Evolutionary conservation across 371 early-diverging fungal species (phyloP), one percentile per base, ranked within the genome.

Genomic region (Circinella minor): DNA sequence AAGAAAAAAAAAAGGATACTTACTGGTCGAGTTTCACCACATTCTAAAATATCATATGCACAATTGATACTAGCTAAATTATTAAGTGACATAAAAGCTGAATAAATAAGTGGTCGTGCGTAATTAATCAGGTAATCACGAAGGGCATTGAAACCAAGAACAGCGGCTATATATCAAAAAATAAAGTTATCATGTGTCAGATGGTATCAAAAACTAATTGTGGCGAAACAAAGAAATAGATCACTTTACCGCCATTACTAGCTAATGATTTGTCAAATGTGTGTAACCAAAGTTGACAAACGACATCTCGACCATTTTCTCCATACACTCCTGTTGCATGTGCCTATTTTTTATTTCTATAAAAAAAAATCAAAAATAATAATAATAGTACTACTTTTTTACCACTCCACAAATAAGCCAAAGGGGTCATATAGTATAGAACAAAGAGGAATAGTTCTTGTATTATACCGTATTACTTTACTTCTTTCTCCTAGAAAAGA

Each of bases 201-300:
- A 34, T 51, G 14, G 17, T 9, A 11, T 48, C 57, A 36, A n/a
- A 4, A 38, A 54, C 59, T 55, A 6, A 43, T 6, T 11, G 11
- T 51, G 51, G 8, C 51, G 8, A 13, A n/a, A 3, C 15, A 51
- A 51, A n/a, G 6, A 7, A 51, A 51, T 51, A 15, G 15, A 51
- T 15, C 3, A 57, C 34, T 55, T 72, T 82, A 92, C 92, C 93
- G 77, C 95, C 95, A 75, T 93, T 92, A 62, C 89, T 86, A 4
- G 92, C 94, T 57, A 94, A 80, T 1, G 91, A 92, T 71, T 95
- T 95, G 63, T 94, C 93, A 81, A 94, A 95, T 13, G 95, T 95
- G 71, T 92, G 90, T 0, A 95, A 75, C 89, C 90, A n/a, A 11
- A 92, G 72, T 46, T 85, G 83, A 62, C 74, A 79, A 8, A 91